Conservation (phyloP, 1,284 basidiomycete genomes). For the Tilletia setariae region DNA sequence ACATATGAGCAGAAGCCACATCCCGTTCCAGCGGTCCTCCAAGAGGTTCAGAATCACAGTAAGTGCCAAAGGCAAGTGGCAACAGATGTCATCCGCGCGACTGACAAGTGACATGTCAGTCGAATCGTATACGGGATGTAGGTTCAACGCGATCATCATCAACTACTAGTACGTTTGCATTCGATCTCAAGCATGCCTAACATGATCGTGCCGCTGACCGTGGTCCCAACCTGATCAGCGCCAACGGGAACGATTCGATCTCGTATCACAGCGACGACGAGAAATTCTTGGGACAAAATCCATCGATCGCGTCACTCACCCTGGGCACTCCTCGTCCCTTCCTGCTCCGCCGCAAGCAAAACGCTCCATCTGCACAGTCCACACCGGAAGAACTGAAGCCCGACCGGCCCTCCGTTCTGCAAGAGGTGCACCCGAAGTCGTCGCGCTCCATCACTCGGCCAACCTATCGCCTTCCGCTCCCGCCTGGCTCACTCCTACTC, state of each 20-base stretch:
- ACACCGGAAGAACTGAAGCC: constrained; percentile 9
- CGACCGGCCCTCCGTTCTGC: constrained; percentile 17
- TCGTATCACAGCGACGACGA: constrained; percentile 56
- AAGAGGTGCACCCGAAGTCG: not conserved
- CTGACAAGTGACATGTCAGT: not conserved
- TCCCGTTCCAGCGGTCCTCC: constrained; percentile 18
- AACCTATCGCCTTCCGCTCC: constrained; percentile 50
- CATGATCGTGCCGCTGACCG: too few species aligned
- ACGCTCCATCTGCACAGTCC: constrained; percentile 15
- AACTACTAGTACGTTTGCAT: constrained; percentile 50
- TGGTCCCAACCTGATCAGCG: not conserved
- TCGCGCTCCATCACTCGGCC: constrained; percentile 18
- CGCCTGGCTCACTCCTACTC: constrained; percentile 55
- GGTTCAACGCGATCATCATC: constrained; percentile 48
- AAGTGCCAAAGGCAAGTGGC: not conserved
- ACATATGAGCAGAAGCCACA: constrained; percentile 19
- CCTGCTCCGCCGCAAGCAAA: constrained; percentile 50
- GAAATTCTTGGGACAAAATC: constrained; percentile 53
- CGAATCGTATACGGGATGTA: constrained; percentile 32
- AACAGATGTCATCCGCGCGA: not conserved
- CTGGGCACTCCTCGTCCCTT: constrained; percentile 55
- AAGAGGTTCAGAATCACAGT: constrained; percentile 22
- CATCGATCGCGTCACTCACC: constrained; percentile 55
- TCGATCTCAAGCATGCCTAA: not conserved
- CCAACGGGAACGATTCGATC: constrained; percentile 53